A percentile compares a stretch with the other conserved stretches of the same genome.
These are phyloP conservation scores for Triticum monococcum DNA, from an alignment of 176 grass and related monocot species.

Conservation along the genomic window DNA sequence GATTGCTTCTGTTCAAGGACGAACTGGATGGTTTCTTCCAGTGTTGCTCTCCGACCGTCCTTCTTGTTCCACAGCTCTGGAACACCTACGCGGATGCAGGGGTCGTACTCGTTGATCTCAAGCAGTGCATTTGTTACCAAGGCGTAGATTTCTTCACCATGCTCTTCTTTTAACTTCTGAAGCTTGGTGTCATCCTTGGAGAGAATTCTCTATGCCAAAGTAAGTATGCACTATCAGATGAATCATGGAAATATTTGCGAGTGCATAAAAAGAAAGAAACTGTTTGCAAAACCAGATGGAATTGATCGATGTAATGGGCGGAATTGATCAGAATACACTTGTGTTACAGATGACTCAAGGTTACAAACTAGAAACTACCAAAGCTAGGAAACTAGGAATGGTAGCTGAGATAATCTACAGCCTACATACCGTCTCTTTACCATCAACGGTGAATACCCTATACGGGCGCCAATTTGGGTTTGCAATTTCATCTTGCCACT, in stretches of 20 bases:
- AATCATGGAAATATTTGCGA: not conserved
- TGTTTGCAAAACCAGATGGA: too few species aligned
- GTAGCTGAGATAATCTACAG: too few species aligned
- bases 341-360: not conserved
- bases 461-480: constrained; percentile 52
- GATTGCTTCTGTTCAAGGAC: not conserved
- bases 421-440: constrained; percentile 31
- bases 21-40: not conserved
- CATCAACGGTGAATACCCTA: constrained; percentile 29
- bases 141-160: not conserved
- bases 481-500: constrained; percentile 49
- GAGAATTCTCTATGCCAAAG: constrained; percentile 33
- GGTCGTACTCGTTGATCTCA: constrained; percentile 54
- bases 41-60: not conserved
- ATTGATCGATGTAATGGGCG: too few species aligned
- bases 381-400: not conserved
- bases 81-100: constrained; percentile 11
- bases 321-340: too few species aligned
- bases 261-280: not conserved
- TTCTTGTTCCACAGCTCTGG: constrained; percentile 29
- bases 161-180: too few species aligned
- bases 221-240: not conserved
- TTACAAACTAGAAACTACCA: not conserved
- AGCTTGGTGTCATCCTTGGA: constrained; percentile 33
- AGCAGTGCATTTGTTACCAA: constrained; percentile 34